Evolutionary conservation across 2,329 filamentous ascomycete genomes (phyloP).

Genomic region (Venturiaceae sp.): DNA sequence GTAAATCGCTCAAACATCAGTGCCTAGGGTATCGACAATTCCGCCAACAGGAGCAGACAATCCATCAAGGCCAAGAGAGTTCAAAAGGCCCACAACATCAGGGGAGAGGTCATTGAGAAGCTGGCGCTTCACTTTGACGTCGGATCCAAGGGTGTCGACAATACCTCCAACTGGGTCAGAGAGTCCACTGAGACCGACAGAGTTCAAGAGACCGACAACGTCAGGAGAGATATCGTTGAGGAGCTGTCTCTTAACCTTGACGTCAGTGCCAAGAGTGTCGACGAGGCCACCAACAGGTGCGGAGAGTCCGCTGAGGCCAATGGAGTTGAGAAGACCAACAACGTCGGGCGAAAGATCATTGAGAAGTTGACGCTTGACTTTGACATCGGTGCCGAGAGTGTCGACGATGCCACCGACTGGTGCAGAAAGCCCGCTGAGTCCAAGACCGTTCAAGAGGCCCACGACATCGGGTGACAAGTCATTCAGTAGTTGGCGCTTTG

Average conservation of each 20-base stretch:
- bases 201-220: background rate
- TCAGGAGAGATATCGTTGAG: background rate
- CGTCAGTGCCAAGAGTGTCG: background rate
- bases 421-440: background rate
- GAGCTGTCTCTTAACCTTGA: background rate
- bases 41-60: background rate
- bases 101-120: background rate
- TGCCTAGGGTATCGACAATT: background rate
- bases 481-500: background rate
- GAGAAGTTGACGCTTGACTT: background rate
- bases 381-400: background rate
- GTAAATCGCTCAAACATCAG: no score
- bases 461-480: background rate
- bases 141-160: no score
- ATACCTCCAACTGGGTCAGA: background rate
- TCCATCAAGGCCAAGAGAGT: background rate
- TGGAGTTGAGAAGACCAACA: background rate
- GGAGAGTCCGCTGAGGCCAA: constrained; percentile 1
- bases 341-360: background rate
- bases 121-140: no score
- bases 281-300: background rate
- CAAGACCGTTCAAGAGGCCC: background rate
- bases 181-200: background rate
- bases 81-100: background rate
- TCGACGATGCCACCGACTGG: background rate